phyloP scores from a whole-genome alignment of 2,329 filamentous ascomycete species.

The Ophiocordyceps australis region DNA sequence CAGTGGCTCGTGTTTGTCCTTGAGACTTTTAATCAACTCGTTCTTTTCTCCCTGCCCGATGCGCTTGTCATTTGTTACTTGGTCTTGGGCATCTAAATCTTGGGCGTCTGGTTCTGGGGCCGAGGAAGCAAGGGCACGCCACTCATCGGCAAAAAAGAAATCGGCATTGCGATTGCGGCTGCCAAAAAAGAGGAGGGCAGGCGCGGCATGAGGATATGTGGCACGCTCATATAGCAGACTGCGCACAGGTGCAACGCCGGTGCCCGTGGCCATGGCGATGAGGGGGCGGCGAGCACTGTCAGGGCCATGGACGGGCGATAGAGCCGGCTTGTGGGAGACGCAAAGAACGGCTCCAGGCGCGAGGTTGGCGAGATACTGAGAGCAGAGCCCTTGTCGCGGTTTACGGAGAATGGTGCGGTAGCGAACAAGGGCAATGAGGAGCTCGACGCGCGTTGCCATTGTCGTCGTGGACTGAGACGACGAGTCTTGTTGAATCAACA shows the following conservation, averaged over 20 bases:
- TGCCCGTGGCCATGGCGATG: slow-evolving; percentile 69
- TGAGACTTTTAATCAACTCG: too few species aligned
- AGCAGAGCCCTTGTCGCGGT: slow-evolving; percentile 74
- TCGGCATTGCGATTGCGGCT: slow-evolving; percentile 59
- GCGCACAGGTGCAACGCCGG: slow-evolving; percentile 71
- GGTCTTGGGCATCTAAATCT: too few species aligned
- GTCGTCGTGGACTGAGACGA: slow-evolving; percentile 6
- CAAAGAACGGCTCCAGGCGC: slow-evolving; percentile 35
- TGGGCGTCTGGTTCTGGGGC: too few species aligned
- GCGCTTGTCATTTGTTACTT: too few species aligned
- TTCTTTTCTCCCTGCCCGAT: too few species aligned
- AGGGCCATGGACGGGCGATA: slow-evolving; percentile 20
- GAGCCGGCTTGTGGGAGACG: slow-evolving; percentile 36
- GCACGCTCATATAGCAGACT: slow-evolving; percentile 62
- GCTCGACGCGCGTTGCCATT: slow-evolving; percentile 36
- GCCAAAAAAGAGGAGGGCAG: slow-evolving; percentile 61
- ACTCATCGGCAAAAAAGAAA: slow-evolving; percentile 69
- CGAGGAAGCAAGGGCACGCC: slow-evolving; percentile 21
- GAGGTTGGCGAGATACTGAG: slow-evolving; percentile 61
- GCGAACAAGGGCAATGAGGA: slow-evolving; percentile 76
- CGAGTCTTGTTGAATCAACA: too few species aligned
- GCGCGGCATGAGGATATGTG: slow-evolving; percentile 9
- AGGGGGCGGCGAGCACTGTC: slow-evolving; percentile 31
- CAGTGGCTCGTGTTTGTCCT: too few species aligned
- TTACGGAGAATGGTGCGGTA: slow-evolving; percentile 78